phyloP scores from a whole-genome alignment of 2,329 filamentous ascomycete species.

The Epichloe festucae region DNA sequence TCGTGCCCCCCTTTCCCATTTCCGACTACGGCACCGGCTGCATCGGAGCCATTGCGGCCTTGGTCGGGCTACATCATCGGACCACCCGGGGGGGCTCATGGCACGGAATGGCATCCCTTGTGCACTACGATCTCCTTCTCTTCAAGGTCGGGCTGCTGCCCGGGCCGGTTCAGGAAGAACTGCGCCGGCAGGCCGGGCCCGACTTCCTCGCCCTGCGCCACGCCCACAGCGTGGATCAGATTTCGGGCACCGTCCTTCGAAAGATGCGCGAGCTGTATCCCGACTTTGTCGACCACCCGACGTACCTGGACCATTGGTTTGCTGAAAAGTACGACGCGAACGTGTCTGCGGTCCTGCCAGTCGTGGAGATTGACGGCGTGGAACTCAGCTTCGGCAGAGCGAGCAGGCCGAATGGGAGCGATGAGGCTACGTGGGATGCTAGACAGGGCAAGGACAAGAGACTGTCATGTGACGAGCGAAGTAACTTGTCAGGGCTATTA shows the following conservation, averaged over 20 bases:
- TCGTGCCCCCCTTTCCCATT: conserved; percentile 55
- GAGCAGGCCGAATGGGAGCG: conserved; percentile 39
- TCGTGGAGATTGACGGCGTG: conserved; percentile 30
- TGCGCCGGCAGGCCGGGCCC: conserved; percentile 34
- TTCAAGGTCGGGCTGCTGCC: conserved; percentile 47
- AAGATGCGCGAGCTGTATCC: conserved; percentile 40
- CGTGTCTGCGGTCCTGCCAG: conserved; percentile 30
- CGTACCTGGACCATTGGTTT: conserved; percentile 37
- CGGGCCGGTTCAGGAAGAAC: conserved; percentile 33
- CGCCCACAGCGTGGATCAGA: conserved; percentile 51
- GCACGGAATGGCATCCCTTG: conserved; percentile 48
- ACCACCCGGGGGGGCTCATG: conserved; percentile 57
- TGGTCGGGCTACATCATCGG: conserved; percentile 50
- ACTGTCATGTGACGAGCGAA: not conserved
- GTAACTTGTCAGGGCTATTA: too few species aligned
- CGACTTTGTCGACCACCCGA: conserved; percentile 35
- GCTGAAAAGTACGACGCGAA: conserved; percentile 26
- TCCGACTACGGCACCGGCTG: conserved; percentile 60
- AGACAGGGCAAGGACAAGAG: conserved; percentile 28
- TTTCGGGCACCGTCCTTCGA: conserved; percentile 44
- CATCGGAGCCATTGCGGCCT: conserved; percentile 54
- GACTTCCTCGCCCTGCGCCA: conserved; percentile 46
- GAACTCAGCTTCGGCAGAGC: conserved; percentile 30
- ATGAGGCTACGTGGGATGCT: conserved; percentile 43
- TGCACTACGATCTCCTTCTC: conserved; percentile 56